These are phyloP conservation scores for Gelatoporia subvermispora DNA, from an alignment of 768 basidiomycete genomes.

Conservation along the genomic window DNA sequence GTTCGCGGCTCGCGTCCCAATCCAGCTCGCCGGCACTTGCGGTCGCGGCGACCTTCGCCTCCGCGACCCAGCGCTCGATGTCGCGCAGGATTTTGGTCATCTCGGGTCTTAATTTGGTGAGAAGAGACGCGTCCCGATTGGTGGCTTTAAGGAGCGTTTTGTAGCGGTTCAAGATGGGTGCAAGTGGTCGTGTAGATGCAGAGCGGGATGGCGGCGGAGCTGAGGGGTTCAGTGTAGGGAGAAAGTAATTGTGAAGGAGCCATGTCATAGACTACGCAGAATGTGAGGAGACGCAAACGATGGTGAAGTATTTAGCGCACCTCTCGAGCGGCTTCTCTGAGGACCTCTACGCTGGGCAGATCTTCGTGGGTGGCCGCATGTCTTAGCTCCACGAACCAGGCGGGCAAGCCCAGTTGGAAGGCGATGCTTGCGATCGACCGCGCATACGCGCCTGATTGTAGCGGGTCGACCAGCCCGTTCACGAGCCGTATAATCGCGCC, in stretches of 20 bases:
- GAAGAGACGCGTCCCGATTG: slow-evolving; percentile 60
- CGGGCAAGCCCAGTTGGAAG: slow-evolving; percentile 76
- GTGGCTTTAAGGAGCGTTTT: slow-evolving; percentile 61
- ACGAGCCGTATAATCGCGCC: slow-evolving; percentile 83
- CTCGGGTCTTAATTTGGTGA: slow-evolving; percentile 43
- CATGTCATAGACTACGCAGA: slow-evolving; percentile 66
- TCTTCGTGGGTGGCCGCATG: slow-evolving; percentile 98
- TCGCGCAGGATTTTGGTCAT: slow-evolving; percentile 50
- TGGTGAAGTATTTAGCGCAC: slow-evolving; percentile 26
- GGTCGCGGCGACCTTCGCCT: slow-evolving; percentile 61
- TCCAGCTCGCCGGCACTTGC: slow-evolving; percentile 39
- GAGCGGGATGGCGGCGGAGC: slow-evolving; percentile 31
- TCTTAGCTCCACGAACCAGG: slow-evolving; percentile 86
- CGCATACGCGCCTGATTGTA: slow-evolving; percentile 86
- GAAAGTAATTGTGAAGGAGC: slow-evolving; percentile 82
- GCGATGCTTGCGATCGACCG: slow-evolving; percentile 89
- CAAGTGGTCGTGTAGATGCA: slow-evolving; percentile 47
- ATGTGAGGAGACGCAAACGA: background rate
- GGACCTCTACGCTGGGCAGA: slow-evolving; percentile 74
- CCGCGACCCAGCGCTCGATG: slow-evolving; percentile 75
- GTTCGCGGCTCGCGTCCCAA: slow-evolving; percentile 35
- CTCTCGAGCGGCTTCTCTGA: slow-evolving; percentile 75
- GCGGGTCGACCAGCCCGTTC: slow-evolving; percentile 91
- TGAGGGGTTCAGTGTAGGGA: slow-evolving; percentile 64
- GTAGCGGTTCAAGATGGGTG: slow-evolving; percentile 69